Conservation (phyloP, 2,329 filamentous ascomycete genomes). For the Drechslera avenae region DNA sequence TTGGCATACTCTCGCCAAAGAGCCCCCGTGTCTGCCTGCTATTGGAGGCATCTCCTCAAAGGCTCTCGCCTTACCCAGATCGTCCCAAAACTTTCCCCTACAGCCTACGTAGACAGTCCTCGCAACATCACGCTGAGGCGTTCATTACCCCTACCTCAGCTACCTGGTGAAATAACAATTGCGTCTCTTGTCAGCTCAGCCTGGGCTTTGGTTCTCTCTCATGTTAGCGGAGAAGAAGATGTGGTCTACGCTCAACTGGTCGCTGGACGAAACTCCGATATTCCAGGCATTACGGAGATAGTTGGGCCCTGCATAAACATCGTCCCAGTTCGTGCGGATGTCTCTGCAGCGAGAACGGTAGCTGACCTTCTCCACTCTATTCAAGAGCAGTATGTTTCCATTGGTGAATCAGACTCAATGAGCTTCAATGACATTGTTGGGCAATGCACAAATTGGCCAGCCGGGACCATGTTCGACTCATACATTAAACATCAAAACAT, state of each 20-base stretch:
- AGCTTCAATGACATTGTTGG: background rate
- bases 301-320: constrained; percentile 87
- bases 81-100: no score
- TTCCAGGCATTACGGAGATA: constrained; percentile 72
- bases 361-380: constrained; percentile 17
- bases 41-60: no score
- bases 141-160: no score
- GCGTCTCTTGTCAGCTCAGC: constrained; percentile 47
- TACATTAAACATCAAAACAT: no score
- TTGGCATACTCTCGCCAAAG: no score
- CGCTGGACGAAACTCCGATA: constrained; percentile 37
- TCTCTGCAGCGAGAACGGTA: background rate
- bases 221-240: constrained; percentile 34
- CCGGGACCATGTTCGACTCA: background rate
- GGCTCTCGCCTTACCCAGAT: no score
- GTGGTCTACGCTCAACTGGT: constrained; percentile 30
- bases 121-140: constrained; percentile 14
- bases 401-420: background rate
- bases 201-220: constrained; percentile 45
- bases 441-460: background rate
- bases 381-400: constrained; percentile 45
- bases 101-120: no score
- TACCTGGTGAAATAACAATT: no score
- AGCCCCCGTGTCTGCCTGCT: no score
- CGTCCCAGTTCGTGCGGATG: constrained; percentile 58